Evolutionary conservation across 2,329 filamentous ascomycete species (phyloP), one percentile per base, ranked within the genome.

Genomic region (Calonectria pteridis): DNA sequence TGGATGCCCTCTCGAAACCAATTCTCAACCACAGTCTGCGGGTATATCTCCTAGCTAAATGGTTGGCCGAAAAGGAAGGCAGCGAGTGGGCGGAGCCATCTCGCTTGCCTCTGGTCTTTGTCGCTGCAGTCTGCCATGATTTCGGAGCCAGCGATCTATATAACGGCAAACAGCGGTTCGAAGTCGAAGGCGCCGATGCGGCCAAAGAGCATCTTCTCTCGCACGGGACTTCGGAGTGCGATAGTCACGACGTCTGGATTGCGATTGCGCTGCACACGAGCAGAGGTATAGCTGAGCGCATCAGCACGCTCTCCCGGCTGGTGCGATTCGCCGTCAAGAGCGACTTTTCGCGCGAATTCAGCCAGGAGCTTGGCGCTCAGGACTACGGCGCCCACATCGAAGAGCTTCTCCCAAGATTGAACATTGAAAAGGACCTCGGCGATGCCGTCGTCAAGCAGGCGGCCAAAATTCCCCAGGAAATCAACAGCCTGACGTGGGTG

Each of bases 61-160:
- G 73, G 71, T 58, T 83, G 2, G 78, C 76, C 13, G 63, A 78
- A 35, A 75, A 67, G 13, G 79, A 81, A 51, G 16, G 23, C 62
- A 71, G 63, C 49, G 46, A 62, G n/a, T 79, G 74, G 66, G 23
- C 50, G 0, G 33, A 49, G 6, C 66, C 72, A 16, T 46, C 67
- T 6, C 72, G 75, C 6, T 65, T 77, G 1, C 62, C 67, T 2
- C 71, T 82, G 20, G 77, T 85, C 26, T 85, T 85, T 59, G 81
- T 84, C 7, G 82, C 83, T 0, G 80, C 82, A 53, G 77, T 84
- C 23, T 82, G 81, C 55, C 84, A 85, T 70, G 84, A 85, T 75
- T 76, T 85, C 14, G 84, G 84, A 46, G 74, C 80, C 3, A 78
- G 82, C n/a, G 74, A 78, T 18, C 69, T 71, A 3, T 80, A 81